These are phyloP conservation scores for Phallus indusiatus DNA, from an alignment of 768 basidiomycete genomes.

Conservation along the genomic window DNA sequence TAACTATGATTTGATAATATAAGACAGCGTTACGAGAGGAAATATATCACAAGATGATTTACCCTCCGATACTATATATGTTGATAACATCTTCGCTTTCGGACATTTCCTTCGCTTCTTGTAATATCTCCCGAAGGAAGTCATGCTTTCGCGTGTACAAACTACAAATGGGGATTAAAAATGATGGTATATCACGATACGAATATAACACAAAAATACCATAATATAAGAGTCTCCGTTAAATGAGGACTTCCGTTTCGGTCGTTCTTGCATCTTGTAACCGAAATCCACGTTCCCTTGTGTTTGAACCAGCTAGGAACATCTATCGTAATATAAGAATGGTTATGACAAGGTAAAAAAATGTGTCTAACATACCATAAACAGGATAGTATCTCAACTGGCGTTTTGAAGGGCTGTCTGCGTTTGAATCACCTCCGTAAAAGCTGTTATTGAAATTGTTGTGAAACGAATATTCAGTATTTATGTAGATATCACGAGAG, in stretches of 20 bases:
- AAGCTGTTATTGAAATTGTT: too few species aligned
- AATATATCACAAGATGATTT: conserved; percentile 1
- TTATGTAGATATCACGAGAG: conserved; percentile 1
- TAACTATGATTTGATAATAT: neutral
- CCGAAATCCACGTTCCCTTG: conserved; percentile 3
- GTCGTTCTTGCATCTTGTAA: neutral
- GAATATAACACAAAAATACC: too few species aligned
- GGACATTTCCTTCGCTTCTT: conserved; percentile 41
- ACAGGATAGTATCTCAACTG: neutral
- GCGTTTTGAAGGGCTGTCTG: too few species aligned
- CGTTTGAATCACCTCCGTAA: too few species aligned
- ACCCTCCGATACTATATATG: conserved; percentile 43
- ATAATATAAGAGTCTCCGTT: neutral
- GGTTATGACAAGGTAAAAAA: too few species aligned
- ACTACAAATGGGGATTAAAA: conserved; percentile 20
- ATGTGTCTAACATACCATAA: neutral
- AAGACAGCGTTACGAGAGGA: conserved; percentile 1
- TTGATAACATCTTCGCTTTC: conserved; percentile 42
- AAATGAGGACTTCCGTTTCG: neutral
- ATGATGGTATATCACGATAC: neutral
- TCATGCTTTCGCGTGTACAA: conserved; percentile 39
- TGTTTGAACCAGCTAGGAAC: neutral
- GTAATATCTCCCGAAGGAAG: conserved; percentile 40
- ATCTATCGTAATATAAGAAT: neutral
- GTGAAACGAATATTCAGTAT: neutral